Conservation (phyloP, 2,329 filamentous ascomycete genomes). For the Neoascochyta sp. region DNA sequence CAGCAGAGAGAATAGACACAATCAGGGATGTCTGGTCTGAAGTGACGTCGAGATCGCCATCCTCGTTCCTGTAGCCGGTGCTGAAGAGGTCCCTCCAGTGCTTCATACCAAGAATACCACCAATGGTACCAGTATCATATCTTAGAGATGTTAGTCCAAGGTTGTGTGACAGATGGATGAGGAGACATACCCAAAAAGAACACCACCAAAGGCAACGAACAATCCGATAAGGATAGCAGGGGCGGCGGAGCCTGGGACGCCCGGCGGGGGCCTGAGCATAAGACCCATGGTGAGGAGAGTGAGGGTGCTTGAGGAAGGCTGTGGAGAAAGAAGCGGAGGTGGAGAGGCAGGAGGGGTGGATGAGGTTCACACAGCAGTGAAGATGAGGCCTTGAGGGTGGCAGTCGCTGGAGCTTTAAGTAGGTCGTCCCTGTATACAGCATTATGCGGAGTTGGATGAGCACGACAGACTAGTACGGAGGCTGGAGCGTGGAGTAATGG, state of each 20-base stretch:
- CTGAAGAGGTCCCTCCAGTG: conserved; percentile 64
- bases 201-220: conserved; percentile 48
- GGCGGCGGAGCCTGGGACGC: conserved; percentile 58
- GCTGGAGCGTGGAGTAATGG: conserved; percentile 19
- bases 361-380: conserved; percentile 6
- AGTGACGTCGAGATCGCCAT: conserved; percentile 40
- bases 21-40: conserved; percentile 64
- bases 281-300: conserved; percentile 38
- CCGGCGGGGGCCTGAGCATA: conserved; percentile 63
- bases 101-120: conserved; percentile 67
- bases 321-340: conserved; percentile 2
- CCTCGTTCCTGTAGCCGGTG: conserved; percentile 33
- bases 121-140: conserved; percentile 41
- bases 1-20: conserved; percentile 78
- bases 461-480: conserved; percentile 14
- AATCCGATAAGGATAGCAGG: conserved; percentile 40
- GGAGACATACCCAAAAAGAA: conserved; percentile 38
- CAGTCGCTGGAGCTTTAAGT: conserved; percentile 19
- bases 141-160: conserved; percentile 15
- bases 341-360: too few relatives aligned
- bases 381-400: conserved; percentile 1
- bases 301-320: conserved; percentile 7
- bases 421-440: conserved; percentile 12
- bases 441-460: conserved; percentile 20
- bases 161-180: neutral